These are phyloP conservation scores for Silene uniflora DNA, from an alignment of 148 eudicot genomes.

Conservation along the genomic window DNA sequence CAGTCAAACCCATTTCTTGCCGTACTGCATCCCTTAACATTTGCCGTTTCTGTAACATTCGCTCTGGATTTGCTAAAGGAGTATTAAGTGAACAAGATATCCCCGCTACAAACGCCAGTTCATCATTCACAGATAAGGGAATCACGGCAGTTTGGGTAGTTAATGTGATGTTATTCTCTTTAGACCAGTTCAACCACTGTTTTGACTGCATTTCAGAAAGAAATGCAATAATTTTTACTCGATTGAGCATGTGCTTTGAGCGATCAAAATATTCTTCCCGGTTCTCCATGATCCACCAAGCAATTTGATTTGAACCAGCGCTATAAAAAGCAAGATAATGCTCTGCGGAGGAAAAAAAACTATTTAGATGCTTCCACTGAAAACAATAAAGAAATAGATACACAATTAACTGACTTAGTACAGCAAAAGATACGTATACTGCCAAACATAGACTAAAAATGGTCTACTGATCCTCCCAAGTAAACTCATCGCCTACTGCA, in stretches of 20 bases:
- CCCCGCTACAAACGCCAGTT: slow-evolving; percentile 95
- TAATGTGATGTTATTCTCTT: slow-evolving; percentile 68
- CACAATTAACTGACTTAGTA: not conserved
- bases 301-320: slow-evolving; percentile 81
- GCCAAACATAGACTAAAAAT: not conserved
- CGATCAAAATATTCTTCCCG: slow-evolving; percentile 91
- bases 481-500: not conserved
- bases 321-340: slow-evolving; percentile 55
- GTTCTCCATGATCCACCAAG: slow-evolving; percentile 99
- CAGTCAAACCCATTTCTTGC: slow-evolving; percentile 83
- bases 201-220: slow-evolving; percentile 85
- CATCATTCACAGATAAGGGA: slow-evolving; percentile 95
- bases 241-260: slow-evolving; percentile 72
- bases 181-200: slow-evolving; percentile 91
- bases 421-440: not conserved
- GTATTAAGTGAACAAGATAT: slow-evolving; percentile 77
- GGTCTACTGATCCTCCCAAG: not conserved
- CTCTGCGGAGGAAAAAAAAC: slow-evolving; percentile 41
- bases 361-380: not conserved
- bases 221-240: slow-evolving; percentile 80
- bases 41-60: slow-evolving; percentile 70
- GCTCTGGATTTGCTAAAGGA: slow-evolving; percentile 61
- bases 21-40: slow-evolving; percentile 64
- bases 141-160: slow-evolving; percentile 54
- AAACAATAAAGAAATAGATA: not conserved